A percentile compares a stretch with the other conserved stretches of the same genome.
These are phyloP conservation scores for Otatea glauca DNA, from an alignment of 176 grass and related monocot genomes.

Conservation along the genomic window DNA sequence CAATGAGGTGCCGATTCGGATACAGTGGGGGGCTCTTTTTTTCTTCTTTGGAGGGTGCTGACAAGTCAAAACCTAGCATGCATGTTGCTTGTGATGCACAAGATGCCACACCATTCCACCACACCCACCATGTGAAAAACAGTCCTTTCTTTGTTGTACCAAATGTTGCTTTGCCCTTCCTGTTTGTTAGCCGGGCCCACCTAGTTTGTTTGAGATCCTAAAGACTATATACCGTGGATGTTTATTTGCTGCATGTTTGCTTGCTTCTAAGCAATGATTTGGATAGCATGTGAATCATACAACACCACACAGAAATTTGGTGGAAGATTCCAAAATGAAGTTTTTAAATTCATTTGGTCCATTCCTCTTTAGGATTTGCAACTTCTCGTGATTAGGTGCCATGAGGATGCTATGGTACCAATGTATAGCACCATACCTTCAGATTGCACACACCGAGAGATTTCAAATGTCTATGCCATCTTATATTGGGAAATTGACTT, in stretches of 20 bases:
- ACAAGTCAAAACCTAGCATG: too few species aligned
- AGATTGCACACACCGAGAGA: neutral
- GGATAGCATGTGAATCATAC: slow-evolving; percentile 23
- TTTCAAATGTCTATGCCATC: neutral
- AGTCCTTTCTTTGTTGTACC: slow-evolving; percentile 38
- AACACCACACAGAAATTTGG: neutral
- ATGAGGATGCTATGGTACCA: neutral
- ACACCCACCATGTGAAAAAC: slow-evolving; percentile 29
- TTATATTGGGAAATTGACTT: slow-evolving; percentile 14
- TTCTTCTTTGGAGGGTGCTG: neutral
- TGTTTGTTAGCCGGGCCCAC: neutral
- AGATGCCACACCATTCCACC: too few species aligned
- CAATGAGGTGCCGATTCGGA: slow-evolving; percentile 8
- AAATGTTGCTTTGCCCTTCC: slow-evolving; percentile 18
- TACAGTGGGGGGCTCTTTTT: neutral
- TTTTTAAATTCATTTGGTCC: neutral
- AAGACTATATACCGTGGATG: neutral
- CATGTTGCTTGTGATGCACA: slow-evolving; percentile 41
- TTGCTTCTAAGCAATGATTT: neutral
- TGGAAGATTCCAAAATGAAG: neutral
- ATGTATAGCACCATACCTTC: neutral
- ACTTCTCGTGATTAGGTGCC: neutral
- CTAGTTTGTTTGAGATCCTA: slow-evolving; percentile 31
- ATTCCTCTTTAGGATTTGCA: neutral
- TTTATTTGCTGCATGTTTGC: neutral